phyloP scores from a whole-genome alignment of 305 asterid species.

The Stenogyne calaminthoides region DNA sequence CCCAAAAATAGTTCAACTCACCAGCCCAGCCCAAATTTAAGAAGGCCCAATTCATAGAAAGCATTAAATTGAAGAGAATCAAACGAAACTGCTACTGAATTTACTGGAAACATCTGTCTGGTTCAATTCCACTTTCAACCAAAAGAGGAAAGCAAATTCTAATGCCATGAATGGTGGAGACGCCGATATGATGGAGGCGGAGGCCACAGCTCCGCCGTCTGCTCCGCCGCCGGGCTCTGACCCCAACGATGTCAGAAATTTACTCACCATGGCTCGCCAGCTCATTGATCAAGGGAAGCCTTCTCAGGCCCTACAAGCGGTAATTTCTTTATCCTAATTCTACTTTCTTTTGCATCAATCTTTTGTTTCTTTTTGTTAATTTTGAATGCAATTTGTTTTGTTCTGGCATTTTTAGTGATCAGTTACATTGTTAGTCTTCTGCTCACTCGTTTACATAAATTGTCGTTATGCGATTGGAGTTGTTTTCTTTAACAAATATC shows the following conservation, averaged over 20 bases:
- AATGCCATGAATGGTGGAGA: slow-evolving; percentile 62
- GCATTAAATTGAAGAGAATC: slow-evolving; percentile 18
- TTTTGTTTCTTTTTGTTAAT: not conserved
- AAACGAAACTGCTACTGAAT: slow-evolving; percentile 29
- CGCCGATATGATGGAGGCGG: slow-evolving; percentile 75
- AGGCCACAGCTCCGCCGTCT: slow-evolving; percentile 38
- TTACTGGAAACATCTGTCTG: slow-evolving; percentile 44
- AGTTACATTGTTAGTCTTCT: slow-evolving; percentile 20
- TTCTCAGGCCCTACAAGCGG: slow-evolving; percentile 88
- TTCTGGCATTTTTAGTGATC: slow-evolving; percentile 23
- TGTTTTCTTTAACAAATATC: not conserved
- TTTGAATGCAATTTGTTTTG: not conserved
- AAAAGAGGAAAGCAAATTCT: slow-evolving; percentile 19
- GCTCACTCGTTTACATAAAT: not conserved
- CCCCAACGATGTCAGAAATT: slow-evolving; percentile 41
- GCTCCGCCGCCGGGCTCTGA: slow-evolving; percentile 39
- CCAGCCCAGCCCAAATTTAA: not conserved
- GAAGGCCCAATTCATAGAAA: not conserved
- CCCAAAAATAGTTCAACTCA: not conserved
- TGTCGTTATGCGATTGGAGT: not conserved
- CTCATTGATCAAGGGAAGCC: slow-evolving; percentile 73
- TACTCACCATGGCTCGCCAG: slow-evolving; percentile 70
- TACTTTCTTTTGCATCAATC: not conserved
- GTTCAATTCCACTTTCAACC: slow-evolving; percentile 13
- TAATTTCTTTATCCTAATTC: slow-evolving; percentile 28